phyloP scores from a whole-genome alignment of 768 basidiomycete genomes.

The Boletus reticuloceps region DNA sequence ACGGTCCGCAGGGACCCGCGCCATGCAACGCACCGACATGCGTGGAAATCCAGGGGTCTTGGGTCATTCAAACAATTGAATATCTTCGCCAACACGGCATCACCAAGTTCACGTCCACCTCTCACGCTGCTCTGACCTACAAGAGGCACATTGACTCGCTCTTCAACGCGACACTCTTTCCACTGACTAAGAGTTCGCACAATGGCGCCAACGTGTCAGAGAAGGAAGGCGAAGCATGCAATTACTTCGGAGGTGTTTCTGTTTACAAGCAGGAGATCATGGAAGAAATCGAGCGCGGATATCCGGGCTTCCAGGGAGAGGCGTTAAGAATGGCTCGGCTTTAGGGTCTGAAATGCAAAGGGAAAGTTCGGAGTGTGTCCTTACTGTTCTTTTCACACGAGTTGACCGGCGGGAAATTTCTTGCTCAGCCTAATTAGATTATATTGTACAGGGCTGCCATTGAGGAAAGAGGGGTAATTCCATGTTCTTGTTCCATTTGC shows the following conservation, averaged over 20 bases:
- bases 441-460: no score
- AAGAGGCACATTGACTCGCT: conserved; percentile 7
- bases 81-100: conserved; percentile 5
- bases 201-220: conserved; percentile 4
- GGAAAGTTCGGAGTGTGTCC: no score
- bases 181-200: conserved; percentile 2
- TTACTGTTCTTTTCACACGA: no score
- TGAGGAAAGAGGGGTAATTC: no score
- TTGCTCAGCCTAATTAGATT: no score
- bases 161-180: conserved; percentile 5
- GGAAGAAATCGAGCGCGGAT: conserved; percentile 11
- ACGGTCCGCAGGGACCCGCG: conserved; percentile 14
- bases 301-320: conserved; percentile 14
- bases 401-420: no score
- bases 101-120: conserved; percentile 9
- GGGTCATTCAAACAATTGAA: conserved; percentile 12
- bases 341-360: no score
- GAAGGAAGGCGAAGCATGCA: conserved; percentile 6
- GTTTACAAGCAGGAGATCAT: conserved; percentile 8
- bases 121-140: conserved; percentile 4
- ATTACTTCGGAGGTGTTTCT: neutral
- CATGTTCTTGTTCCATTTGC: no score
- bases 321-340: neutral
- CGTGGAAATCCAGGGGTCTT: conserved; percentile 4
- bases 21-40: conserved; percentile 10